Conservation (phyloP, 2,329 filamentous ascomycete species). For the Zasmidium cellare region DNA sequence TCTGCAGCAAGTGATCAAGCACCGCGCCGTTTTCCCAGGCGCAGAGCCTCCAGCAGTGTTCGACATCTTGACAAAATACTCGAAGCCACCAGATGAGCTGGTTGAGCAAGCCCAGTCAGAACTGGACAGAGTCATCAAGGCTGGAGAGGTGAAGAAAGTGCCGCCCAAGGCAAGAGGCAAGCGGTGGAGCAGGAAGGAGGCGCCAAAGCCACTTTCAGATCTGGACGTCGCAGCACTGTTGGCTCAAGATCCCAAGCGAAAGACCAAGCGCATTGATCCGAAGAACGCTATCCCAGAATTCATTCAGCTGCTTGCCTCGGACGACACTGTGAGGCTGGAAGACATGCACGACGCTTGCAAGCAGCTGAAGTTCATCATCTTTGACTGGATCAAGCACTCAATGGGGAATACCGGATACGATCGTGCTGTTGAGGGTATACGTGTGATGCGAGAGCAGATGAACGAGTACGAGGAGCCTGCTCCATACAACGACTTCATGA, state of each 20-base stretch:
- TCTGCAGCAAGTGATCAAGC: slow-evolving; percentile 80
- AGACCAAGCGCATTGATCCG: slow-evolving; percentile 57
- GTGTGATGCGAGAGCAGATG: slow-evolving; percentile 76
- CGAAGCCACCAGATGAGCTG: slow-evolving; percentile 68
- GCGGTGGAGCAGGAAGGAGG: slow-evolving; percentile 57
- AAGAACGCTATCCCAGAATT: slow-evolving; percentile 88
- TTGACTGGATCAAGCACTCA: slow-evolving; percentile 67
- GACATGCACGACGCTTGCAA: slow-evolving; percentile 67
- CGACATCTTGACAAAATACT: slow-evolving; percentile 69
- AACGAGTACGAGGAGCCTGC: slow-evolving; percentile 72
- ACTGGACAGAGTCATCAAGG: slow-evolving; percentile 65
- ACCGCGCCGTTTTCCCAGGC: slow-evolving; percentile 74
- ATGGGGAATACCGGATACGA: slow-evolving; percentile 75
- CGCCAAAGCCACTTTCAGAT: slow-evolving; percentile 81
- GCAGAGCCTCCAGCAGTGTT: slow-evolving; percentile 63
- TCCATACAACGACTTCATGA: slow-evolving; percentile 74
- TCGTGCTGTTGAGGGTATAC: slow-evolving; percentile 71
- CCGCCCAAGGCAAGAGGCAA: slow-evolving; percentile 53
- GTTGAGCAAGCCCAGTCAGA: slow-evolving; percentile 57
- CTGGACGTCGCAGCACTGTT: slow-evolving; percentile 83
- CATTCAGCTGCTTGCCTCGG: slow-evolving; percentile 70
- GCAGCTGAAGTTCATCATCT: slow-evolving; percentile 73
- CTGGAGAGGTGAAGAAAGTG: slow-evolving; percentile 77
- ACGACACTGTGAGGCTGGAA: slow-evolving; percentile 59
- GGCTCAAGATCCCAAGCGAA: slow-evolving; percentile 49